Conservation (phyloP, 192 early-diverging fungal species). For the Coemansia sp. region DNA sequence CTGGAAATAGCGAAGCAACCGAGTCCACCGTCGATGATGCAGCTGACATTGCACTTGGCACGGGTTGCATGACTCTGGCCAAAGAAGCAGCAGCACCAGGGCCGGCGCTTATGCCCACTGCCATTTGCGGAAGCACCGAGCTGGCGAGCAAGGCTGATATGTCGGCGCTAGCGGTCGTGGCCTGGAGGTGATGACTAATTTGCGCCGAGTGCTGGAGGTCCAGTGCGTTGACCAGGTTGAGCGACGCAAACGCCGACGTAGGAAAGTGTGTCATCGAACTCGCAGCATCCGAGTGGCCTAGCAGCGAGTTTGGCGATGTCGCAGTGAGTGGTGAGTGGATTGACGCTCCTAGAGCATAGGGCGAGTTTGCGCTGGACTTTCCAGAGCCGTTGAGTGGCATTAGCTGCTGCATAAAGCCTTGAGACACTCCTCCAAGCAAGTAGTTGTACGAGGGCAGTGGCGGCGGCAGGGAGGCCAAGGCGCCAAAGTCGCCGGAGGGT, state of each 20-base stretch:
- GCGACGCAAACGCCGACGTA: constrained; percentile 49
- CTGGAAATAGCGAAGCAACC: constrained; percentile 15
- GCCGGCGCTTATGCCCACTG: not conserved
- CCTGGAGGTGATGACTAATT: constrained; percentile 1
- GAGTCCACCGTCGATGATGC: constrained; percentile 14
- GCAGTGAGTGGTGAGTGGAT: constrained; percentile 30
- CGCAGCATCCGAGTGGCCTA: constrained; percentile 17
- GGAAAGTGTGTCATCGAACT: constrained; percentile 24
- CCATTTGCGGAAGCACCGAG: constrained; percentile 11
- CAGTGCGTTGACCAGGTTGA: constrained; percentile 40
- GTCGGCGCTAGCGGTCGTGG: not conserved
- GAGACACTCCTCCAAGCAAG: constrained; percentile 8
- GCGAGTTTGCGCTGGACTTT: not conserved
- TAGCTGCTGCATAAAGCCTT: constrained; percentile 41
- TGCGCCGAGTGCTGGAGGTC: constrained; percentile 27
- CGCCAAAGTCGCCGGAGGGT: constrained; percentile 1
- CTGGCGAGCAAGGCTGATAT: constrained; percentile 18
- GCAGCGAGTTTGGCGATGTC: constrained; percentile 32
- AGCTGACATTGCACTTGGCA: constrained; percentile 32
- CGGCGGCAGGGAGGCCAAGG: constrained; percentile 13
- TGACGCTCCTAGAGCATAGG: not conserved
- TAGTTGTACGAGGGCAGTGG: not conserved
- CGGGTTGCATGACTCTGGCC: constrained; percentile 42
- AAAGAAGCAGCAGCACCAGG: not conserved
- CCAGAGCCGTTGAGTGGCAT: not conserved